Percentiles rank a stretch among this genome's conserved stretches.
Conservation (phyloP, 345 rosid species). For the Rhodomyrtus tomentosa region DNA sequence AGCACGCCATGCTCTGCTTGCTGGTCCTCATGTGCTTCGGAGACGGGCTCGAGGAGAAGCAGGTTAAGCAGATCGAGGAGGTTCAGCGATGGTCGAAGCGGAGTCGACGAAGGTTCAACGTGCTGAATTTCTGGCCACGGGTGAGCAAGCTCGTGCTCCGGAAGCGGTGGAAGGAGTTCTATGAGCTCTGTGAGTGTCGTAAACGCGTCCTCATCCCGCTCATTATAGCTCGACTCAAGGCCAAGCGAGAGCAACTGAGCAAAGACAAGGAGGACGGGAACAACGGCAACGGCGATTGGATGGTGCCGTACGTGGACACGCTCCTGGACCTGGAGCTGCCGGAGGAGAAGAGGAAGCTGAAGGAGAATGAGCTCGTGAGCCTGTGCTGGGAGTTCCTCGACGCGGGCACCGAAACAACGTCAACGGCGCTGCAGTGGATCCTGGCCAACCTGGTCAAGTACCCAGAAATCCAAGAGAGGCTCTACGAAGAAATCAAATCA, state of each 20-base stretch:
- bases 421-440: constrained; percentile 6
- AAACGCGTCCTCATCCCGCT: neutral
- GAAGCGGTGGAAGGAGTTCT: neutral
- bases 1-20: neutral
- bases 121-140: neutral
- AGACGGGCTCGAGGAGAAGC: neutral
- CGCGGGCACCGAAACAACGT: constrained; percentile 4
- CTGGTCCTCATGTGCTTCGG: neutral
- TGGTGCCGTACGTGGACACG: neutral
- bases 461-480: neutral
- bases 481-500: neutral
- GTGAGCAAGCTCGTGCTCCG: neutral
- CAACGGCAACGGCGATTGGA: neutral
- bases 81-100: neutral
- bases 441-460: constrained; percentile 8
- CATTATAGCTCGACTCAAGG: neutral
- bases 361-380: neutral
- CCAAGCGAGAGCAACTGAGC: neutral
- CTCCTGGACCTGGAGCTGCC: constrained; percentile 6
- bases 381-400: constrained; percentile 4
- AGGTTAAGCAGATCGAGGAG: neutral
- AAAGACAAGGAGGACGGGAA: neutral
- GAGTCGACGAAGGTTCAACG: neutral
- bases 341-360: neutral
- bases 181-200: neutral